Evolutionary conservation across 2,329 filamentous ascomycete species (phyloP).

Genomic region (Fusarium denticulatum): DNA sequence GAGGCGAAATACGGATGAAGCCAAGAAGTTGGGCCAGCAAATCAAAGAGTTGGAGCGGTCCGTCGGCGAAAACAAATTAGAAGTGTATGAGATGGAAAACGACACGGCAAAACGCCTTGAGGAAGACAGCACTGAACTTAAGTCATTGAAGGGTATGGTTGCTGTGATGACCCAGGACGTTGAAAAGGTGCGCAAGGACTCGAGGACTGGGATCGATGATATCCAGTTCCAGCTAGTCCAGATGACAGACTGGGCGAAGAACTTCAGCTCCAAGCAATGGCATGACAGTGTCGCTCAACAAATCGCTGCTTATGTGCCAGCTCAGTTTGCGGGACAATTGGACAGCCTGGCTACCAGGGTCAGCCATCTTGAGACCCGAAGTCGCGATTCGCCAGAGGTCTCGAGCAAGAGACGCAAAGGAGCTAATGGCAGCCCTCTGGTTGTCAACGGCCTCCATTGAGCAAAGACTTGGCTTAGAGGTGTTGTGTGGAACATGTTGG

Average conservation of each 20-base stretch:
- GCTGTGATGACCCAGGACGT: background rate
- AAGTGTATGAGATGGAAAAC: background rate
- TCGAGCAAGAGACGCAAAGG: slow-evolving; percentile 38
- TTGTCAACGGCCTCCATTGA: slow-evolving; percentile 21
- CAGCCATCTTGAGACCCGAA: slow-evolving; percentile 32
- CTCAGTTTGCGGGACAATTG: slow-evolving; percentile 30
- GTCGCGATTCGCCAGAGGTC: slow-evolving; percentile 5
- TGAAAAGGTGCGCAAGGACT: slow-evolving; percentile 27
- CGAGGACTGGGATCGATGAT: slow-evolving; percentile 42
- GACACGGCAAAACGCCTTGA: background rate
- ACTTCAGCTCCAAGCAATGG: slow-evolving; percentile 56
- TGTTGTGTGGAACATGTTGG: background rate
- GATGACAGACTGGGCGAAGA: slow-evolving; percentile 60
- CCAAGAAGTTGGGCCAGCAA: background rate
- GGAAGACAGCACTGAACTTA: slow-evolving; percentile 5
- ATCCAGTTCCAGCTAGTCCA: slow-evolving; percentile 51
- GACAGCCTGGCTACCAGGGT: slow-evolving; percentile 31
- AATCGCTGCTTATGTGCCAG: slow-evolving; percentile 46
- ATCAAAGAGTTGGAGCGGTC: background rate
- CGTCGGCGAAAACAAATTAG: background rate
- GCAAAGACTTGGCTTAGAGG: background rate
- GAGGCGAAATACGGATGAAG: background rate
- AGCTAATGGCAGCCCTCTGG: slow-evolving; percentile 28
- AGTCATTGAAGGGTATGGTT: slow-evolving; percentile 2
- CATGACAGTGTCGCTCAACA: slow-evolving; percentile 53